Evolutionary conservation across 2,329 filamentous ascomycete species (phyloP).

Genomic region (Penicillium capsulatum): DNA sequence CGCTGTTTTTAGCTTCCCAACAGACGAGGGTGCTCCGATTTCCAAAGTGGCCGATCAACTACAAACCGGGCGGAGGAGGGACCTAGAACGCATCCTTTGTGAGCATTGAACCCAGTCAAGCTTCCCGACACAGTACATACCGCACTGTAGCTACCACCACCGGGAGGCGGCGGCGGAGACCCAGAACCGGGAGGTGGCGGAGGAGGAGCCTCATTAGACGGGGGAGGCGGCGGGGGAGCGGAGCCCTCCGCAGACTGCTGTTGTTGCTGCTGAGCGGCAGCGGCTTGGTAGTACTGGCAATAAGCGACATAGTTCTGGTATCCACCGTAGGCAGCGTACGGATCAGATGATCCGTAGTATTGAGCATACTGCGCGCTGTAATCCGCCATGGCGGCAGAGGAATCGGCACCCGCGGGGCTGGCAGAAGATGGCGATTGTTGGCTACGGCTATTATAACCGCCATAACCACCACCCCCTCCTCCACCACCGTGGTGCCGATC

Average conservation of each 20-base stretch:
- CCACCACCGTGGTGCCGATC: constrained; percentile 19
- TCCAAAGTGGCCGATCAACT: constrained; percentile 5
- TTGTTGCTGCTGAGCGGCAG: constrained; percentile 44
- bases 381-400: constrained; percentile 49
- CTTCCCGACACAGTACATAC: constrained; percentile 44
- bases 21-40: not conserved
- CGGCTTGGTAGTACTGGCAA: constrained; percentile 66
- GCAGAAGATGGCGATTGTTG: constrained; percentile 44
- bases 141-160: constrained; percentile 55
- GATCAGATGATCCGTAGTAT: constrained; percentile 73
- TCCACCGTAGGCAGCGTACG: constrained; percentile 86
- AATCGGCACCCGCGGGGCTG: constrained; percentile 40
- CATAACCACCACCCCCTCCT: constrained; percentile 31
- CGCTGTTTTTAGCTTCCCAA: too few species aligned
- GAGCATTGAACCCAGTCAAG: not conserved
- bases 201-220: constrained; percentile 51
- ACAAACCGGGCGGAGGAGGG: constrained; percentile 51
- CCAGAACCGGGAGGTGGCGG: constrained; percentile 61
- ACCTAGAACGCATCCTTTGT: constrained; percentile 35
- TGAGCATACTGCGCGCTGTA: constrained; percentile 80
- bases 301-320: constrained; percentile 66
- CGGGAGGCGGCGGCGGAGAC: constrained; percentile 57
- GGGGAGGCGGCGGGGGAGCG: constrained; percentile 54
- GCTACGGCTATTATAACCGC: constrained; percentile 35
- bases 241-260: constrained; percentile 41